Base-by-base conservation (phyloP, 805 yeast genomes). In the Scheffersomyces stipitis region DNA sequence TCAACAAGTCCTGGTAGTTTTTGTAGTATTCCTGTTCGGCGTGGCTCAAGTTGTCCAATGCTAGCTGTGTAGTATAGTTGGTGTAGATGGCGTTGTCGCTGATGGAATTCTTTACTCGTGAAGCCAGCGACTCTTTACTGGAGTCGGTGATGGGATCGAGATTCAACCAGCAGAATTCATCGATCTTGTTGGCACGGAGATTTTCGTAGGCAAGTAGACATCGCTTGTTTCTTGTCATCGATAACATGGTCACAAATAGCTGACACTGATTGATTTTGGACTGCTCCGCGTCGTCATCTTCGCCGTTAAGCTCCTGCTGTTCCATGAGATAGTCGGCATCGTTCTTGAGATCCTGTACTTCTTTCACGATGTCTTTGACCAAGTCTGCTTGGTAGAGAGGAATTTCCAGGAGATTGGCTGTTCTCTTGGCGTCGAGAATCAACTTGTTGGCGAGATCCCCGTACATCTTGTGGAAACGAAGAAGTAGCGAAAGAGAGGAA, bases 391-490 rank as follows among this genome's bases (percentile, higher is more conserved):
- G 86, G 54, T 83, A 89, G 8, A 76, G 62, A 1, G 97, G 90
- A 1, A 86, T 54, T 10, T 66, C 69, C 7, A 81, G 83, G 22
- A 91, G 62, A 15, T 78, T 73, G 41, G 74, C 75, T 0, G 96
- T 67, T 46, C 98, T 69, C 44, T 89, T 84, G 12, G 97, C 93
- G 40, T 93, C 97, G 24, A 80, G 69, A 2, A 86, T 73, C n/a
- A 91, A 75, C 58, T 91, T 91, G 42, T 79, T 77, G 2, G 91
- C 96, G 4, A 77, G 51, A 50, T 90, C 97, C 18, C 97, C 97
- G 51, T 87, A 87, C 99, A 91, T 91, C 9, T 32, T 30, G 15
- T 20, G 10, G n/a, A n/a, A n/a, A n/a, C n/a, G n/a, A n/a, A n/a
- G n/a, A n/a, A n/a, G n/a, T n/a, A n/a, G n/a, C n/a, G n/a, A n/a